These are phyloP conservation scores for Nannizzia gypsea DNA, from an alignment of 2,329 filamentous ascomycete genomes.

Conservation along the genomic window DNA sequence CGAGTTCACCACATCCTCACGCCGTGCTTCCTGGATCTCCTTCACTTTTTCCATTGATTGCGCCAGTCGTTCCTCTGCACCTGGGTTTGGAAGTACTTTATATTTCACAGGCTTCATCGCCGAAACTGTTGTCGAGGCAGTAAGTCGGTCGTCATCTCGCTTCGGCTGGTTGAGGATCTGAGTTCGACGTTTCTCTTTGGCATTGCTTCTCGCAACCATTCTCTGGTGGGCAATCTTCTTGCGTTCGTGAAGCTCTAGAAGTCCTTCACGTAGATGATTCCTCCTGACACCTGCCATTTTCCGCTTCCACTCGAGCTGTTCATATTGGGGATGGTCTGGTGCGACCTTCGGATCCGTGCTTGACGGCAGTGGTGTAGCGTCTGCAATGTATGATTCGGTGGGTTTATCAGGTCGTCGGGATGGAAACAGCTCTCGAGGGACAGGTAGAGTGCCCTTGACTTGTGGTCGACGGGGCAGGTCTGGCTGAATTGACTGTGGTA, in stretches of 20 bases:
- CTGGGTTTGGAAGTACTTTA: slow-evolving; percentile 48
- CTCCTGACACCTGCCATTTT: slow-evolving; percentile 62
- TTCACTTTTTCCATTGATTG: slow-evolving; percentile 29
- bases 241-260: slow-evolving; percentile 57
- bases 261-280: slow-evolving; percentile 57
- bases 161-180: slow-evolving; percentile 51
- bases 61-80: slow-evolving; percentile 46
- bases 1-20: slow-evolving; percentile 52
- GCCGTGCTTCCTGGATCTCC: slow-evolving; percentile 40
- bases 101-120: slow-evolving; percentile 40
- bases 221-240: slow-evolving; percentile 39
- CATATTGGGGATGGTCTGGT: slow-evolving; percentile 33
- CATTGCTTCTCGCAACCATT: slow-evolving; percentile 32
- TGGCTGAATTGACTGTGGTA: slow-evolving; percentile 66
- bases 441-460: slow-evolving; percentile 68
- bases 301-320: slow-evolving; percentile 53
- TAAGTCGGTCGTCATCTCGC: slow-evolving; percentile 64
- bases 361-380: slow-evolving; percentile 46
- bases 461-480: slow-evolving; percentile 38
- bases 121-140: slow-evolving; percentile 52
- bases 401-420: slow-evolving; percentile 50
- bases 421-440: slow-evolving; percentile 70
- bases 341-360: slow-evolving; percentile 21
- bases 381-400: slow-evolving; percentile 47
- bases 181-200: slow-evolving; percentile 41